Evolutionary conservation across 2,329 filamentous ascomycete species (phyloP).

Genomic region (Colletotrichum higginsianum): DNA sequence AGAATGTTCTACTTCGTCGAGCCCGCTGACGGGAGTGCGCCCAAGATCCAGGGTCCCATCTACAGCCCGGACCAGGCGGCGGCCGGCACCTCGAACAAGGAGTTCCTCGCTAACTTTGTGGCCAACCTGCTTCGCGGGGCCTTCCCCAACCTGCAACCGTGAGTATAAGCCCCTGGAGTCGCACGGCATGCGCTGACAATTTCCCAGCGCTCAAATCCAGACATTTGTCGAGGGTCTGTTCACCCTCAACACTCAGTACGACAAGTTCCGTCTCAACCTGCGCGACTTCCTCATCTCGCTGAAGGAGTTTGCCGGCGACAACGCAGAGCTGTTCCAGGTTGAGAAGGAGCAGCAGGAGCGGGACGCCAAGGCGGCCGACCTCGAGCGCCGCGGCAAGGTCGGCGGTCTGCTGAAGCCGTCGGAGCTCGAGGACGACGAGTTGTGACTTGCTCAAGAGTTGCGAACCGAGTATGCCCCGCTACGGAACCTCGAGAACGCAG

Average conservation of each 20-base stretch:
- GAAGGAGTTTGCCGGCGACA: conserved; percentile 97
- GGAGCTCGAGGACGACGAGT: conserved; percentile 92
- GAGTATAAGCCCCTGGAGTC: conserved; percentile 58
- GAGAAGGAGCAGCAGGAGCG: conserved; percentile 94
- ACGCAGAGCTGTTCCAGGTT: conserved; percentile 91
- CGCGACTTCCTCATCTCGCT: conserved; percentile 98
- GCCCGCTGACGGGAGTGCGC: conserved; percentile 74
- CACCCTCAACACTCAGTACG: conserved; percentile 87
- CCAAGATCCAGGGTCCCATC: conserved; percentile 93
- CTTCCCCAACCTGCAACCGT: conserved; percentile 94
- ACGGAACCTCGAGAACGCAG: conserved; percentile 49
- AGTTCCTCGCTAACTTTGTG: conserved; percentile 92
- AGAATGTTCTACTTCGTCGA: conserved; percentile 98
- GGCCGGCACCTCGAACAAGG: conserved; percentile 87
- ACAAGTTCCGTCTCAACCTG: conserved; percentile 95
- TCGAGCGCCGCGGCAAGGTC: conserved; percentile 93
- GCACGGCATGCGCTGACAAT: conserved; percentile 52
- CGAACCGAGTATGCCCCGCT: conserved; percentile 71
- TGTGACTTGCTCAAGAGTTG: conserved; percentile 85
- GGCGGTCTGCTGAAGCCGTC: conserved; percentile 96
- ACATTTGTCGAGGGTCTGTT: conserved; percentile 93
- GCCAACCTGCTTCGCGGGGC: conserved; percentile 87
- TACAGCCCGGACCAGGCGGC: conserved; percentile 89
- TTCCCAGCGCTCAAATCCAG: conserved; percentile 82
- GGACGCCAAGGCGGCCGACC: conserved; percentile 88